Base-by-base conservation (phyloP, 768 basidiomycete genomes). In the Tylopilus felleus region DNA sequence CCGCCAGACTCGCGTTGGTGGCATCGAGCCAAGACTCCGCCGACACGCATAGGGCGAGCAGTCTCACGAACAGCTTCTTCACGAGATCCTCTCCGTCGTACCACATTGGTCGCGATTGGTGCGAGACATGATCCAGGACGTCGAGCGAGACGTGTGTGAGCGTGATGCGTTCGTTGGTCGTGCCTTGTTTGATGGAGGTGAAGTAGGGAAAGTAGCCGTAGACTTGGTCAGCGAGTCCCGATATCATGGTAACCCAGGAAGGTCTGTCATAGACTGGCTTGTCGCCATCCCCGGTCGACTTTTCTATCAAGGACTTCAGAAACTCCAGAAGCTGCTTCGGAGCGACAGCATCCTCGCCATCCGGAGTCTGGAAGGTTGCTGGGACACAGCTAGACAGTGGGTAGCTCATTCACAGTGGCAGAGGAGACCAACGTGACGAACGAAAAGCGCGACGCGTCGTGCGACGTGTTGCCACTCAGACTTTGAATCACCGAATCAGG, bases 11-110 rank as follows among this genome's bases (percentile, higher is more conserved):
- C n/a, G 67, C 58, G 21, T 73, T 71, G 40, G 74, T 71, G n/a
- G 71, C 73, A 47, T 80, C 80, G 31, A 76, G 64, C 83, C 88
- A 90, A 29, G 77, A 66, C 56, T 86, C 85, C 33, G 88, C 71
- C 1, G 76, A 75, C 49, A 74, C 65, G 61, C 79, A 82, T 28
- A 89, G 73, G 36, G 77, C 76, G 12, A 86, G 62, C 40, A 88
- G 63, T 36, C 78, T 74, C 23, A 73, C 68, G 52, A 85, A 77
- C 5, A 84, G 56, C 50, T 75, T 80, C 58, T 76, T 73, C 23
- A 81, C 72, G 31, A 84, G 65, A 39, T 74, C 72, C 9, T 74
- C 72, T 10, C 76, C 69, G 22, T 73, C 73, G 38, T 68, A 67
- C 62, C 78, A 84, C n/a, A 86, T 69, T 9, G 73, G 74, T 47